These are phyloP conservation scores for Penicillium malachiteum DNA, from an alignment of 495 filamentous ascomycete genomes.

Conservation along the genomic window DNA sequence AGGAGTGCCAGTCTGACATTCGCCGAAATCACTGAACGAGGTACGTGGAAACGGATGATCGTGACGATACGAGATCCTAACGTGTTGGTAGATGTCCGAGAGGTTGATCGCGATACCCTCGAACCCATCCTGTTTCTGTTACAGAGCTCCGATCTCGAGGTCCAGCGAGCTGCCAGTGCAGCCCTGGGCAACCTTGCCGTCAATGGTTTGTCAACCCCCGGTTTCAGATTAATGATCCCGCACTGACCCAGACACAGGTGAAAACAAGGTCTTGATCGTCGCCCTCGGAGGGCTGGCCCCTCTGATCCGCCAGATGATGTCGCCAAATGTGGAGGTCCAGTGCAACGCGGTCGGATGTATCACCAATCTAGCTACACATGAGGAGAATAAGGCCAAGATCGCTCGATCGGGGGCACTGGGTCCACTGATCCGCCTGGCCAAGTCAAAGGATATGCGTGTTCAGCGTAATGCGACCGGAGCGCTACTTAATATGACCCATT, in stretches of 20 bases:
- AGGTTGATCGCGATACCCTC: constrained; percentile 91
- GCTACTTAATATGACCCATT: constrained; percentile 98
- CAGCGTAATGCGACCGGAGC: constrained; percentile 97
- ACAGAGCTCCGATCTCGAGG: constrained; percentile 93
- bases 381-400: constrained; percentile 99
- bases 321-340: constrained; percentile 97
- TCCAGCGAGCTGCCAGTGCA: constrained; percentile 94
- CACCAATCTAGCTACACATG: constrained; percentile 95
- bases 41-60: constrained; percentile 49
- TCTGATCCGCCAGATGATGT: constrained; percentile 97
- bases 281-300: constrained; percentile 85
- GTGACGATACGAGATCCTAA: constrained; percentile 8
- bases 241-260: constrained; percentile 64
- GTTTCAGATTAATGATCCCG: not conserved
- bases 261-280: constrained; percentile 97
- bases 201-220: constrained; percentile 60
- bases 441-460: constrained; percentile 97
- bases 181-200: constrained; percentile 95
- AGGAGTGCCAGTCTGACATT: constrained; percentile 97
- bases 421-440: constrained; percentile 86
- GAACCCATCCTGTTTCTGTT: constrained; percentile 94
- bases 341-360: constrained; percentile 99
- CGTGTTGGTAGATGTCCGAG: constrained; percentile 74
- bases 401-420: constrained; percentile 89
- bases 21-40: constrained; percentile 97